Percentiles rank a stretch among this genome's conserved stretches.
Evolutionary conservation across 2,329 filamentous ascomycete genomes (phyloP).

Genomic region (Calonectria pteridis): DNA sequence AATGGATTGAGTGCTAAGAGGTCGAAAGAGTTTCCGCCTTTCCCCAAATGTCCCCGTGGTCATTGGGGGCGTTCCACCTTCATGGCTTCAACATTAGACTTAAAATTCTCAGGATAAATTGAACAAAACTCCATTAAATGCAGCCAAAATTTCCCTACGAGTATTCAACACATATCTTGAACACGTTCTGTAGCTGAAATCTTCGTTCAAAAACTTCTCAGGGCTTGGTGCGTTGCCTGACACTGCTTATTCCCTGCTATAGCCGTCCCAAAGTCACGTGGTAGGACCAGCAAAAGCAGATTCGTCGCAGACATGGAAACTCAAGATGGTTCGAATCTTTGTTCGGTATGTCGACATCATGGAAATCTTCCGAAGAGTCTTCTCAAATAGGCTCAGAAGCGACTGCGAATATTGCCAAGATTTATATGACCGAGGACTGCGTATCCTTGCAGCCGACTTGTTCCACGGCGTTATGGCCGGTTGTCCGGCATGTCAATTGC

Average conservation of each 20-base stretch:
- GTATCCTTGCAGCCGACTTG: neutral
- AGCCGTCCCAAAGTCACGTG: neutral
- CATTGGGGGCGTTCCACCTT: too few species aligned
- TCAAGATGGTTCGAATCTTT: neutral
- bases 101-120: too few species aligned
- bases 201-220: too few species aligned
- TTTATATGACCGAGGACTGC: neutral
- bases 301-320: neutral
- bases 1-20: too few species aligned
- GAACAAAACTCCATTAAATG: too few species aligned
- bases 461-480: neutral
- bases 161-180: too few species aligned
- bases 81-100: too few species aligned
- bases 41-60: too few species aligned
- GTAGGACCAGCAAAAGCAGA: neutral
- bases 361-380: neutral
- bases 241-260: neutral
- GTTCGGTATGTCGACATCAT: neutral
- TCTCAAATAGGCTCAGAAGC: neutral
- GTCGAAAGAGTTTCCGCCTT: too few species aligned
- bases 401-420: neutral
- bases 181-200: too few species aligned
- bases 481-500: constrained; percentile 5
- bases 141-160: too few species aligned
- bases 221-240: too few species aligned